These are phyloP conservation scores for Polygonum maritimum DNA, from an alignment of 148 eudicot species.

Conservation along the genomic window DNA sequence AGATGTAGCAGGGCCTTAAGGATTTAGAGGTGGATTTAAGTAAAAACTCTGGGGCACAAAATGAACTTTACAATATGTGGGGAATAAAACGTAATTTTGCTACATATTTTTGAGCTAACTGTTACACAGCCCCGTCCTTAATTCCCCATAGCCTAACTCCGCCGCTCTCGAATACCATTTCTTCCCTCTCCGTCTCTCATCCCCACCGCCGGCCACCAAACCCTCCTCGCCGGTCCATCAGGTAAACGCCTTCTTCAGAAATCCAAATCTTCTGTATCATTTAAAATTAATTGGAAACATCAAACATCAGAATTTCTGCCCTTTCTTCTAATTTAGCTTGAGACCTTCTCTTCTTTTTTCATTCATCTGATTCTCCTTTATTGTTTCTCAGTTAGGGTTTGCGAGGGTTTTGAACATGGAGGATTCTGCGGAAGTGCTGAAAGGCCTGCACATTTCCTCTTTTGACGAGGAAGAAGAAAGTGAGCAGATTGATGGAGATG, in stretches of 20 bases:
- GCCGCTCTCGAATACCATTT: background rate
- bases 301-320: background rate
- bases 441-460: constrained; percentile 33
- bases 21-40: too few species aligned
- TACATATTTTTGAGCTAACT: background rate
- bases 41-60: too few species aligned
- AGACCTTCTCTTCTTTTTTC: background rate
- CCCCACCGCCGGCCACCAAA: background rate
- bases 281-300: background rate
- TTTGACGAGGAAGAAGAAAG: constrained; percentile 52
- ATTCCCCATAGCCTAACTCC: background rate
- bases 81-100: background rate
- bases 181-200: background rate
- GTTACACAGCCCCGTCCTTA: background rate
- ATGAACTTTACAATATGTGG: too few species aligned
- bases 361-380: background rate
- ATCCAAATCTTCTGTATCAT: background rate
- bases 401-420: constrained; percentile 7
- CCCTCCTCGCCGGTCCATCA: background rate
- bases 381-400: background rate
- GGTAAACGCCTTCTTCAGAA: background rate
- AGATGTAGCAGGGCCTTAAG: too few species aligned
- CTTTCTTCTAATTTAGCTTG: background rate
- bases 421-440: constrained; percentile 33
- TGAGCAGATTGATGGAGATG: constrained; percentile 11